Conservation (phyloP, 306 rosid genomes). For the Astragalus membranaceus region DNA sequence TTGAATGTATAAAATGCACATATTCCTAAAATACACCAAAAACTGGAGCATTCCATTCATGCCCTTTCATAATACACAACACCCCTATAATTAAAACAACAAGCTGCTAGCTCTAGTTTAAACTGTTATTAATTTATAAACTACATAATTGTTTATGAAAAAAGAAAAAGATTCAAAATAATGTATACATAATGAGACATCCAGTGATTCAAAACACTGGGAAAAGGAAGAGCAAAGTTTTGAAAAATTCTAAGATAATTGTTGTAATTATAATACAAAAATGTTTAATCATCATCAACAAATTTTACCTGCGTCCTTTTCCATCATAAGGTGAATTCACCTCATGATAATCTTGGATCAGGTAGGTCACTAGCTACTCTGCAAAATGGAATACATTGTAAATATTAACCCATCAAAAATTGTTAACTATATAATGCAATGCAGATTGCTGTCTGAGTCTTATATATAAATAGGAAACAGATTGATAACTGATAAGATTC, state of each 20-base stretch:
- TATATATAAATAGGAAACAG: background rate
- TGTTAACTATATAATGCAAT: no score
- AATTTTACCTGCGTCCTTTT: constrained; percentile 49
- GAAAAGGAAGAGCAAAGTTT: constrained; percentile 26
- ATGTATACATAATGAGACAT: constrained; percentile 37
- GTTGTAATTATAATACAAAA: constrained; percentile 45
- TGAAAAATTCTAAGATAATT: constrained; percentile 35
- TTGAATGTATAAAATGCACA: no score
- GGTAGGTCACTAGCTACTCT: constrained; percentile 69
- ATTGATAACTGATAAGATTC: background rate
- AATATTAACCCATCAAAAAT: background rate
- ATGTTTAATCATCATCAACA: constrained; percentile 34
- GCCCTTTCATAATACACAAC: background rate
- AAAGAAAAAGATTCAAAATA: background rate
- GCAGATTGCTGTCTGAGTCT: no score
- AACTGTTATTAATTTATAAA: background rate
- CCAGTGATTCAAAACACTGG: constrained; percentile 38
- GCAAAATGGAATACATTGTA: constrained; percentile 31
- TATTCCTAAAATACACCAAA: no score
- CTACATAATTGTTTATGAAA: constrained; percentile 3
- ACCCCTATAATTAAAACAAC: constrained; percentile 19
- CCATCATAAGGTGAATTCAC: constrained; percentile 62
- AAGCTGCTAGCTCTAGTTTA: constrained; percentile 15
- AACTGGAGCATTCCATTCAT: no score
- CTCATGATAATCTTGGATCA: constrained; percentile 52